Percentiles rank a stretch among this genome's conserved stretches.
These are phyloP conservation scores for Fallopia convolvulus DNA, from an alignment of 148 eudicot genomes.

Conservation along the genomic window DNA sequence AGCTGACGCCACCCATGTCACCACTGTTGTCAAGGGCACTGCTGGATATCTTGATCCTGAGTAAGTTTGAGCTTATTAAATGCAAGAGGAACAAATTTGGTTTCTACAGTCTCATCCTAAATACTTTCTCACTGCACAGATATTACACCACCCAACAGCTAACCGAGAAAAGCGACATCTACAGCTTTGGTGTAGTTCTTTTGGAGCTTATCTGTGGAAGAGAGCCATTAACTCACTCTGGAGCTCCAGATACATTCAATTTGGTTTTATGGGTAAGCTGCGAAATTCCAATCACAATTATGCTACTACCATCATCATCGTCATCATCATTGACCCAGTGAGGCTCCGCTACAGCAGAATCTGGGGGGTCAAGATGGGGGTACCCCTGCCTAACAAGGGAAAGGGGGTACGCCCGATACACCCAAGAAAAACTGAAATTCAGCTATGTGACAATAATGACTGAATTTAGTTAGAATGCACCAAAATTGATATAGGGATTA, in stretches of 20 bases:
- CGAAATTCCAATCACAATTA: background rate
- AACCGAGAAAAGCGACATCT: constrained; percentile 79
- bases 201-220: constrained; percentile 83
- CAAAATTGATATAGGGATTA: too few species aligned
- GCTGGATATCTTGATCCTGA: constrained; percentile 94
- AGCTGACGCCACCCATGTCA: constrained; percentile 59
- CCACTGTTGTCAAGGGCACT: constrained; percentile 76
- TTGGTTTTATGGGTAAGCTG: constrained; percentile 71
- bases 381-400: too few species aligned
- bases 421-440: too few species aligned
- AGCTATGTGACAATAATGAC: too few species aligned
- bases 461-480: too few species aligned
- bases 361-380: too few species aligned
- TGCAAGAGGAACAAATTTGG: background rate
- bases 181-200: constrained; percentile 80
- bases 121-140: constrained; percentile 35
- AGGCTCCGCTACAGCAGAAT: too few species aligned
- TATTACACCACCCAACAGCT: constrained; percentile 74
- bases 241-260: constrained; percentile 70
- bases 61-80: constrained; percentile 24
- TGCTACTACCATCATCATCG: background rate
- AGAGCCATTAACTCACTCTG: constrained; percentile 57
- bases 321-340: too few species aligned
- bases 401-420: too few species aligned
- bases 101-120: background rate